These are phyloP conservation scores for Colletotrichum australisinense DNA, from an alignment of 2,329 filamentous ascomycete species.

Conservation along the genomic window DNA sequence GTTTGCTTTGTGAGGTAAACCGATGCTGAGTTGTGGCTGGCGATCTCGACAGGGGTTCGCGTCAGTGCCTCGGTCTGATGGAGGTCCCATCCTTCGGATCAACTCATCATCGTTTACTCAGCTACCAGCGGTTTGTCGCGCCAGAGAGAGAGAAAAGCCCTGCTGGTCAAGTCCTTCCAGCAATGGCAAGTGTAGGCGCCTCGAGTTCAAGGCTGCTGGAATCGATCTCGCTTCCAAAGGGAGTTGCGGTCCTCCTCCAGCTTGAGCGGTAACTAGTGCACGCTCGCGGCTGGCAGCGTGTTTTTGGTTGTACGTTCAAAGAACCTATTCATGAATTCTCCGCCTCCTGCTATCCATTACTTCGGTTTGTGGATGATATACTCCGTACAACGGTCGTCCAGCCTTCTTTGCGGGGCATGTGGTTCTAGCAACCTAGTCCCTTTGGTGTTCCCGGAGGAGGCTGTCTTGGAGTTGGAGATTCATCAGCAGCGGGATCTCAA, in stretches of 20 bases:
- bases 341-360: conserved; percentile 14
- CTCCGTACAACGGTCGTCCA: conserved; percentile 21
- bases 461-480: conserved; percentile 33
- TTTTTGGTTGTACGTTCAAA: neutral
- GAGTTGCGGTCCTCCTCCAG: neutral
- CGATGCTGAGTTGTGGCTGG: conserved; percentile 36
- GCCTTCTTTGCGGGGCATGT: conserved; percentile 36
- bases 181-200: conserved; percentile 30
- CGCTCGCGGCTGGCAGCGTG: neutral
- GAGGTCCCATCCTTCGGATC: conserved; percentile 24
- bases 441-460: conserved; percentile 27
- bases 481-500: conserved; percentile 30
- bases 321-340: neutral
- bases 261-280: neutral
- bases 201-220: neutral
- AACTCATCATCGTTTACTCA: conserved; percentile 33
- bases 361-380: conserved; percentile 25
- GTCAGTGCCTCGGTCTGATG: conserved; percentile 32
- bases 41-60: conserved; percentile 35
- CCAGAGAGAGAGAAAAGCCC: conserved; percentile 7
- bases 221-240: neutral
- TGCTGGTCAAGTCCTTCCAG: conserved; percentile 6
- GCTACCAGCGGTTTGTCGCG: conserved; percentile 10
- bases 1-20: conserved; percentile 34
- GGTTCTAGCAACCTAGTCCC: conserved; percentile 28